phyloP scores from a whole-genome alignment of 2,329 filamentous ascomycete genomes.

The Monosporascus sp. region DNA sequence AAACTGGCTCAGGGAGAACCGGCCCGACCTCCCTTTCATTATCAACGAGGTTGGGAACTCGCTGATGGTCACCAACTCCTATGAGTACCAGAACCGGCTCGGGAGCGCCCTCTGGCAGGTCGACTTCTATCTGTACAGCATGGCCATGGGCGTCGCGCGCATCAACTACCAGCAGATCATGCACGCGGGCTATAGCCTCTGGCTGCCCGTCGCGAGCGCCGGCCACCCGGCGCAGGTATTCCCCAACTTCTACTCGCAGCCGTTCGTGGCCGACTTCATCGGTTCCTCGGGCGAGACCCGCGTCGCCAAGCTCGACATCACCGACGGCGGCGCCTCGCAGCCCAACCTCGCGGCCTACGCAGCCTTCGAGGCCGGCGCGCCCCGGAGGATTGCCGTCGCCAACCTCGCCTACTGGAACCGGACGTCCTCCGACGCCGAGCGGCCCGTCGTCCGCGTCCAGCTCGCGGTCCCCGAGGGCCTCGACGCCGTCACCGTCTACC shows the following conservation, averaged over 20 bases:
- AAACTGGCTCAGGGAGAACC: constrained; percentile 25
- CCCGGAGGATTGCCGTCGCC: constrained; percentile 24
- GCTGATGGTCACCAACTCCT: constrained; percentile 23
- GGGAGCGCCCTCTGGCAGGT: constrained; percentile 32
- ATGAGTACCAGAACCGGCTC: constrained; percentile 28
- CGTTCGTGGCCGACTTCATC: constrained; percentile 30
- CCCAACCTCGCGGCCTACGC: constrained; percentile 24
- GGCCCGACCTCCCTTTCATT: constrained; percentile 26
- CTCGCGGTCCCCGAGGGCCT: constrained; percentile 16
- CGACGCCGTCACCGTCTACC: constrained; percentile 19
- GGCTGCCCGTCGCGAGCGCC: constrained; percentile 25
- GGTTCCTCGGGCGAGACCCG: constrained; percentile 24
- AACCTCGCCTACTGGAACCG: constrained; percentile 32
- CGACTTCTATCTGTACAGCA: constrained; percentile 30
- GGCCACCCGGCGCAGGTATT: constrained; percentile 26
- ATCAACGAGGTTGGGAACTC: constrained; percentile 32
- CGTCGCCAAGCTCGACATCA: constrained; percentile 16
- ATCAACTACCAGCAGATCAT: constrained; percentile 34
- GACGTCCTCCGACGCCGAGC: constrained; percentile 18
- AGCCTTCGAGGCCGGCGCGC: constrained; percentile 23
- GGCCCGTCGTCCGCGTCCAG: constrained; percentile 17
- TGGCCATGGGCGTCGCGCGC: constrained; percentile 27
- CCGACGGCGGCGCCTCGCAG: constrained; percentile 7
- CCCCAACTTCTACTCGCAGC: constrained; percentile 31
- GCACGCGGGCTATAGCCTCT: constrained; percentile 25